These are phyloP conservation scores for Wickerhamomyces alni DNA, from an alignment of 805 yeast species.

Conservation along the genomic window DNA sequence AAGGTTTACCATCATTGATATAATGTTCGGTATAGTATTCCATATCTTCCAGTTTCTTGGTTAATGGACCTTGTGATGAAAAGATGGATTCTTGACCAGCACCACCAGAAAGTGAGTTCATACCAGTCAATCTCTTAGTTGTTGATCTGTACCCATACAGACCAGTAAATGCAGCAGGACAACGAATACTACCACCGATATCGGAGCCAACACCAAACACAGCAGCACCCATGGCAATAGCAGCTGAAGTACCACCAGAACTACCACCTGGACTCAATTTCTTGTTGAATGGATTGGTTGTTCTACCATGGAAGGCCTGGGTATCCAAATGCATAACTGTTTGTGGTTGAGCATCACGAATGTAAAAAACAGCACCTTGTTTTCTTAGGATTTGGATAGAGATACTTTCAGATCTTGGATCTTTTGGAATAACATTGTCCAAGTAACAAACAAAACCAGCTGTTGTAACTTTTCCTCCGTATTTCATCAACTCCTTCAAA, in stretches of 20 bases:
- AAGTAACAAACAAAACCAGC: slow-evolving; percentile 55
- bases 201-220: slow-evolving; percentile 64
- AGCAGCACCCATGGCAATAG: slow-evolving; percentile 51
- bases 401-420: slow-evolving; percentile 40
- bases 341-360: slow-evolving; percentile 66
- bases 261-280: slow-evolving; percentile 62
- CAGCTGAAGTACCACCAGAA: slow-evolving; percentile 68
- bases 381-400: slow-evolving; percentile 36
- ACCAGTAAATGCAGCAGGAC: slow-evolving; percentile 63
- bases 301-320: slow-evolving; percentile 51
- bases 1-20: slow-evolving; percentile 50
- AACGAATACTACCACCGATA: slow-evolving; percentile 67
- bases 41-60: slow-evolving; percentile 58
- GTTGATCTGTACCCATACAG: slow-evolving; percentile 58
- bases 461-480: slow-evolving; percentile 48
- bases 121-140: slow-evolving; percentile 37
- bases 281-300: slow-evolving; percentile 54
- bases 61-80: slow-evolving; percentile 66
- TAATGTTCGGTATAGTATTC: slow-evolving; percentile 61
- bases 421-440: slow-evolving; percentile 30
- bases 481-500: slow-evolving; percentile 58
- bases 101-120: slow-evolving; percentile 23
- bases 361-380: slow-evolving; percentile 47
- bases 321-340: slow-evolving; percentile 67
- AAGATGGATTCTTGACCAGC: slow-evolving; percentile 49